A percentile compares a stretch with the other conserved stretches of the same genome.
These are phyloP conservation scores for Cydonia oblonga DNA, from an alignment of 331 rosid species.

Conservation along the genomic window DNA sequence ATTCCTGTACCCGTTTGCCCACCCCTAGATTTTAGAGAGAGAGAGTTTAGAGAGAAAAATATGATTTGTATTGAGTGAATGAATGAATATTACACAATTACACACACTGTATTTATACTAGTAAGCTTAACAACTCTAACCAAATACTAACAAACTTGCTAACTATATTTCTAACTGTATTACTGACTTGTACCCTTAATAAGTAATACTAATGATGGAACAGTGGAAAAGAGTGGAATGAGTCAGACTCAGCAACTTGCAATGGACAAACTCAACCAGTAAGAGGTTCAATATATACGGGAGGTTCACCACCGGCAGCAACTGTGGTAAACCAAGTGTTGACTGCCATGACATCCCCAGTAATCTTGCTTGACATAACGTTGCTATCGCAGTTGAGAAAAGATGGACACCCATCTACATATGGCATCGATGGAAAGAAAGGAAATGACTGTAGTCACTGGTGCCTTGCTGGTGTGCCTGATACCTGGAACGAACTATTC, in stretches of 20 bases:
- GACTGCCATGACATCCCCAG: conserved; percentile 37
- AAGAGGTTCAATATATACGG: conserved; percentile 47
- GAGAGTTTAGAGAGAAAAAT: too few relatives aligned
- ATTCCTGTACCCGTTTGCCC: too few relatives aligned
- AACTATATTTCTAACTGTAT: too few relatives aligned
- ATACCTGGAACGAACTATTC: conserved; percentile 76
- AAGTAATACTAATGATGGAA: not conserved
- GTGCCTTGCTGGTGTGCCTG: conserved; percentile 88
- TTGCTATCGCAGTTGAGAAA: conserved; percentile 54
- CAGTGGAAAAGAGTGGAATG: conserved; percentile 36
- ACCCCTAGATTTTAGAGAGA: too few relatives aligned
- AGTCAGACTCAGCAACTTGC: conserved; percentile 52
- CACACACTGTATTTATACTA: too few relatives aligned
- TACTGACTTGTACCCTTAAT: too few relatives aligned
- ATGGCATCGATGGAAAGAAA: conserved; percentile 38
- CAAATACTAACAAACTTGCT: too few relatives aligned
- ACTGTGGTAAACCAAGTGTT: conserved; percentile 48
- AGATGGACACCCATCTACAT: conserved; percentile 81
- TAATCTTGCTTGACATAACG: conserved; percentile 59
- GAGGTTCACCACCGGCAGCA: conserved; percentile 56
- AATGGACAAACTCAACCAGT: conserved; percentile 36
- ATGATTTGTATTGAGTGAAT: too few relatives aligned
- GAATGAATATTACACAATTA: too few relatives aligned
- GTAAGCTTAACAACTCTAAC: too few relatives aligned
- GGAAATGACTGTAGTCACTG: conserved; percentile 80